Evolutionary conservation across 75 land plant genomes (phyloP).

Genomic region (Pinus albicaulis): DNA sequence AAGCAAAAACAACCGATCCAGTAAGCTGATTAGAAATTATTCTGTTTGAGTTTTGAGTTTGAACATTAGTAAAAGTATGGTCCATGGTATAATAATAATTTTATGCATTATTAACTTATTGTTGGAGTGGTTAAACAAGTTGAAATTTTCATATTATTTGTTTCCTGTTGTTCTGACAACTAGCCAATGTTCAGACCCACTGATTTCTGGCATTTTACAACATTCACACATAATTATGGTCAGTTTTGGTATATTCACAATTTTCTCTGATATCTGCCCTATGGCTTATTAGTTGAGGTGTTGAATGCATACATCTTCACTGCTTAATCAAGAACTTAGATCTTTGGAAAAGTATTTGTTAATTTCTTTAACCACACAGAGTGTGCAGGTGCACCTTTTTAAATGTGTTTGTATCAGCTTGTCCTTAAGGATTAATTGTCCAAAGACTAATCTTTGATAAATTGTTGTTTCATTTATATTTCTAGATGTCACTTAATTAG

Average conservation of each 20-base stretch:
- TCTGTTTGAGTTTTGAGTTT: neutral
- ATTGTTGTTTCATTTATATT: neutral
- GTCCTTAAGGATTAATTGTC: neutral
- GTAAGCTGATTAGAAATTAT: constrained; percentile 33
- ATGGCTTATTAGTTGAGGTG: neutral
- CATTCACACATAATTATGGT: neutral
- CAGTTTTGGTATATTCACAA: neutral
- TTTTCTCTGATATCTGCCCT: neutral
- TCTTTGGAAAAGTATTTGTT: neutral
- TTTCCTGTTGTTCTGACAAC: neutral
- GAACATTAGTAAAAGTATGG: neutral
- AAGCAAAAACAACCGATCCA: constrained; percentile 83
- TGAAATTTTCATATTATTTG: neutral
- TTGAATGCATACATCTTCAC: neutral
- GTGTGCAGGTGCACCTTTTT: neutral
- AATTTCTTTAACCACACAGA: neutral
- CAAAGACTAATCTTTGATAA: neutral
- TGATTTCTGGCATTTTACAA: neutral
- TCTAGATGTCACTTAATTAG: neutral
- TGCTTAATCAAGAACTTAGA: neutral
- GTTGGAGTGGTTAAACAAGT: neutral
- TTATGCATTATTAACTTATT: neutral
- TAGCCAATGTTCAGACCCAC: neutral
- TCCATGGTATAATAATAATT: neutral
- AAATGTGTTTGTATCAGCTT: neutral